phyloP scores from a whole-genome alignment of 768 basidiomycete genomes.

The Galerina marginata region DNA sequence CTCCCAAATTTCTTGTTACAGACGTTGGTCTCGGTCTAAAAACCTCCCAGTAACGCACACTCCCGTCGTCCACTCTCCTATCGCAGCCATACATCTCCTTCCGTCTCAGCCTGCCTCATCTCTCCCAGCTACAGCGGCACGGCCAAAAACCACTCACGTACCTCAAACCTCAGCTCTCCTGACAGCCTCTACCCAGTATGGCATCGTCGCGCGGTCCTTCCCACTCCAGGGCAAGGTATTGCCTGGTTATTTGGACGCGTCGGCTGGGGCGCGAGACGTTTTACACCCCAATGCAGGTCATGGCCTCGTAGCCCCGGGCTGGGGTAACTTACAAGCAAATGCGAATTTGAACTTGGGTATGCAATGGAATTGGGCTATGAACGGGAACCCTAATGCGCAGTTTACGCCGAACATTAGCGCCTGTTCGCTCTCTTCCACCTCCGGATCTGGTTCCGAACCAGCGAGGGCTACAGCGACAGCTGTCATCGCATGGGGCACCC shows the following conservation, averaged over 20 bases:
- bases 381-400: conserved; percentile 78
- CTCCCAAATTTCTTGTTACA: conserved; percentile 30
- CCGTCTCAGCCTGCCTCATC: conserved; percentile 44
- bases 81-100: conserved; percentile 67
- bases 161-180: conserved; percentile 47
- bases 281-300: conserved; percentile 37
- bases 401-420: conserved; percentile 70
- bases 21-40: conserved; percentile 74
- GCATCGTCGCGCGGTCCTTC: conserved; percentile 73
- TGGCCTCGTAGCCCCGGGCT: background rate
- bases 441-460: conserved; percentile 23
- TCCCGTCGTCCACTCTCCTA: conserved; percentile 59
- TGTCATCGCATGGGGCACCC: conserved; percentile 76
- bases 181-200: conserved; percentile 67
- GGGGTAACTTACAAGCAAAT: background rate
- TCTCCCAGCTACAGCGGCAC: background rate
- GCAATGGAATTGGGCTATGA: conserved; percentile 14
- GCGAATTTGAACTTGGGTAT: background rate
- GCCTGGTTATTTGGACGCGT: conserved; percentile 71
- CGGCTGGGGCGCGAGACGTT: conserved; percentile 61
- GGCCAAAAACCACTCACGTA: background rate
- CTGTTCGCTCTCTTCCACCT: conserved; percentile 42
- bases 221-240: conserved; percentile 74
- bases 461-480: conserved; percentile 60
- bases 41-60: conserved; percentile 64